Conservation (phyloP, 1,284 basidiomycete species). For the Fomitopsis schrenkii region DNA sequence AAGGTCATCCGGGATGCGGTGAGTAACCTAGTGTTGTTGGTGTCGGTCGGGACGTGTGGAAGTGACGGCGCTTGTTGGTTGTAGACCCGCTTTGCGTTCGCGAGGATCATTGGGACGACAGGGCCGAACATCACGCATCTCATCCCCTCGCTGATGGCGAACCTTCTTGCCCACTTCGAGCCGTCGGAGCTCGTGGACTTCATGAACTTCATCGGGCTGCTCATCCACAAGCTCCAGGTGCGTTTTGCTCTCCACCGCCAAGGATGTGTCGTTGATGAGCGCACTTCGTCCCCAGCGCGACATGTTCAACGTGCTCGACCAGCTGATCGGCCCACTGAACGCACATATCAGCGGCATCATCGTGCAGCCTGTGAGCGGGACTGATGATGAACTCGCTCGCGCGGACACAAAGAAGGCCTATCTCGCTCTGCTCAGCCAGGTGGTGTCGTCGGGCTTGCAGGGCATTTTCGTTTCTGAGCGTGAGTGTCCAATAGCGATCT, state of each 20-base stretch:
- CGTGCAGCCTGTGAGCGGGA: conserved; percentile 81
- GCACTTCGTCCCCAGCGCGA: conserved; percentile 47
- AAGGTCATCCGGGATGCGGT: conserved; percentile 93
- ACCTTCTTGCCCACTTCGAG: conserved; percentile 88
- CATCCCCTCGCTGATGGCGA: conserved; percentile 85
- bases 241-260: conserved; percentile 17
- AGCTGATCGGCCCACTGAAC: conserved; percentile 85
- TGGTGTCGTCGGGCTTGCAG: conserved; percentile 81
- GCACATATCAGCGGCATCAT: conserved; percentile 82
- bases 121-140: conserved; percentile 79
- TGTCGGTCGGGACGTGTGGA: conserved; percentile 10
- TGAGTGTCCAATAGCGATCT: conserved; percentile 36
- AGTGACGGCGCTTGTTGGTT: not conserved
- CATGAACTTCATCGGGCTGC: conserved; percentile 88
- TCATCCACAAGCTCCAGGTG: conserved; percentile 93
- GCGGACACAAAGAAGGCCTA: conserved; percentile 91
- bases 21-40: conserved; percentile 25
- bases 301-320: conserved; percentile 84
- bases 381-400: conserved; percentile 85
- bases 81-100: conserved; percentile 91
- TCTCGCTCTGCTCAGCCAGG: conserved; percentile 77
- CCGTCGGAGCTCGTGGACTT: conserved; percentile 93
- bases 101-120: conserved; percentile 87
- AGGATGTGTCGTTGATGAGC: not conserved
- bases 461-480: conserved; percentile 85